Conservation (phyloP, 768 basidiomycete genomes). For the Gautieria morchelliformis region DNA sequence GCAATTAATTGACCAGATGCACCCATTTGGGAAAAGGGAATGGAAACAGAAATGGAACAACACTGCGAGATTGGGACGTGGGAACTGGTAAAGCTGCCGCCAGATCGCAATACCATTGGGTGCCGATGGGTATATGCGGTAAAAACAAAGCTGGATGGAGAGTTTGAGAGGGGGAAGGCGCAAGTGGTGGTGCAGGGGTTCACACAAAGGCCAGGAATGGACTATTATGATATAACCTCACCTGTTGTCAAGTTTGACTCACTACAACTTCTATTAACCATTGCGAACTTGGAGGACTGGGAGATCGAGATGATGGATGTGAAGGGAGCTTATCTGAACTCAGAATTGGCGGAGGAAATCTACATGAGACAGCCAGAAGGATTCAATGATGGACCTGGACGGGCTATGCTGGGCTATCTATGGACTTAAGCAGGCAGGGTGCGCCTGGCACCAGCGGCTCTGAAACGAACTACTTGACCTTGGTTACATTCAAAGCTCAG, state of each 20-base stretch:
- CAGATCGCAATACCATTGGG: constrained; percentile 13
- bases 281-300: constrained; percentile 16
- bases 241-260: constrained; percentile 30
- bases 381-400: constrained; percentile 9
- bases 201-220: constrained; percentile 13
- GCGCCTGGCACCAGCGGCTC: constrained; percentile 23
- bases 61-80: constrained; percentile 16
- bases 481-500: constrained; percentile 12
- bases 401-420: constrained; percentile 19
- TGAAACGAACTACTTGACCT: constrained; percentile 13
- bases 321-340: constrained; percentile 21
- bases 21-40: constrained; percentile 17
- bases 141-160: constrained; percentile 17
- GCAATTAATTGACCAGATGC: constrained; percentile 9
- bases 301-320: constrained; percentile 24
- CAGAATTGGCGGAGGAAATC: constrained; percentile 20
- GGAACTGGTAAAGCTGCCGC: constrained; percentile 13
- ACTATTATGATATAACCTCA: constrained; percentile 28
- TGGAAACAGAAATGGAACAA: constrained; percentile 16
- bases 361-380: constrained; percentile 22
- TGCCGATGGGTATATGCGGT: constrained; percentile 20
- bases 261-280: constrained; percentile 19
- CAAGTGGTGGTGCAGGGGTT: constrained; percentile 20
- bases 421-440: constrained; percentile 22
- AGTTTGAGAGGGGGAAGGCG: constrained; percentile 15